A percentile compares a stretch with the other conserved stretches of the same genome.
These are phyloP conservation scores for Hepatocystis sp. DNA, from an alignment of 169 alveolate genomes.

Conservation along the genomic window DNA sequence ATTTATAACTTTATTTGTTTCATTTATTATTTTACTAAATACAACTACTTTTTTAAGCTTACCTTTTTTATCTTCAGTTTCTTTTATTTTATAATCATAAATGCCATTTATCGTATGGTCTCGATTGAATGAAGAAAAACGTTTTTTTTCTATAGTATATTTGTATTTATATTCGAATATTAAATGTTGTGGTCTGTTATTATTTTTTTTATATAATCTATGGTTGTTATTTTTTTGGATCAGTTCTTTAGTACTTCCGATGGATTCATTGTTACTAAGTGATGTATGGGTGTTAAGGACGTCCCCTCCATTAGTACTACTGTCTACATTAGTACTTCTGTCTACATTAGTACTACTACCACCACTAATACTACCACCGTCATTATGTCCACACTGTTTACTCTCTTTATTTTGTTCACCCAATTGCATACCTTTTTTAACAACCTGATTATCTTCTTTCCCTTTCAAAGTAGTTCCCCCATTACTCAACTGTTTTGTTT, in stretches of 20 bases:
- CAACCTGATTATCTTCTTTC: no score
- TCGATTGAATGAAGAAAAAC: neutral
- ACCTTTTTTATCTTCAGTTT: slow-evolving; percentile 37
- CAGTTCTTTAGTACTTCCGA: neutral
- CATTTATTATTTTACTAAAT: slow-evolving; percentile 70
- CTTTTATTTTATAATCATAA: slow-evolving; percentile 50
- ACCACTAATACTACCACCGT: neutral
- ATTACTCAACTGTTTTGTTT: neutral
- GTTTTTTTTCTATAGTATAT: slow-evolving; percentile 5
- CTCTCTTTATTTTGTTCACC: no score
- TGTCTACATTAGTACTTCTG: neutral
- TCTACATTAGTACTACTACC: neutral
- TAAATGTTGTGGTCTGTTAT: slow-evolving; percentile 31
- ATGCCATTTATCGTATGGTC: slow-evolving; percentile 23
- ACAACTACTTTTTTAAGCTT: slow-evolving; percentile 39
- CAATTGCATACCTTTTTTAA: no score
- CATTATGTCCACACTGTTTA: neutral
- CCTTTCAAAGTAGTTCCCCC: neutral
- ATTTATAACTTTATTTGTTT: slow-evolving; percentile 66
- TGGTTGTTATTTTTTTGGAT: neutral
- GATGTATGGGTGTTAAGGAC: neutral
- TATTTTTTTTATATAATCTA: slow-evolving; percentile 8
- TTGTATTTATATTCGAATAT: slow-evolving; percentile 51
- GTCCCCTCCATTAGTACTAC: neutral
- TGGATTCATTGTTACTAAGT: neutral